Evolutionary conservation across 2,329 filamentous ascomycete species (phyloP).

Genomic region (Zymoseptoria ardabiliae): DNA sequence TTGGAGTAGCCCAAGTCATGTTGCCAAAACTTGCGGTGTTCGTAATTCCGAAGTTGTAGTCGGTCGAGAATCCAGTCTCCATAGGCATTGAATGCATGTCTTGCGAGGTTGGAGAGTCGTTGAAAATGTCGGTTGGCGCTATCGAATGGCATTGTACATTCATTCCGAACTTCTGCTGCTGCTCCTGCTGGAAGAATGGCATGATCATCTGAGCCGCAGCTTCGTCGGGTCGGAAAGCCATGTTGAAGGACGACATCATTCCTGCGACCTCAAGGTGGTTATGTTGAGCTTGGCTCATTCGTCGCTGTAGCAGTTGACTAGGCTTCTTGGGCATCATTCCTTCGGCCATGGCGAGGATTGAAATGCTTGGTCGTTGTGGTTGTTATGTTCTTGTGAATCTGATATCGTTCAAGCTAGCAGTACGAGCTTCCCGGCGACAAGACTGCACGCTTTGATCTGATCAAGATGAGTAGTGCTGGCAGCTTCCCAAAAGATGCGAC

Average conservation of each 20-base stretch:
- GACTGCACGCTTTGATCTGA: not conserved
- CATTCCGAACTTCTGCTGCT: conserved; percentile 13
- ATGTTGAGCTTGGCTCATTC: conserved; percentile 22
- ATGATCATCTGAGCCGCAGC: conserved; percentile 10
- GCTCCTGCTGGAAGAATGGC: conserved; percentile 12
- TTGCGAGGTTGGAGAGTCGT: conserved; percentile 5
- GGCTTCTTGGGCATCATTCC: conserved; percentile 11
- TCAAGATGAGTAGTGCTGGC: not conserved
- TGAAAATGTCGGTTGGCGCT: conserved; percentile 18
- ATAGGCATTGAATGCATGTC: conserved; percentile 9
- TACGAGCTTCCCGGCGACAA: not conserved
- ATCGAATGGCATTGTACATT: conserved; percentile 12
- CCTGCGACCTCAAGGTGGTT: conserved; percentile 20
- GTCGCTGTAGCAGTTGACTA: conserved; percentile 21
- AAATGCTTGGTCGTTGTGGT: not conserved
- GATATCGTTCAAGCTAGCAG: not conserved
- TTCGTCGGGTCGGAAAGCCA: conserved; percentile 22
- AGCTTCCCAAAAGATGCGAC: not conserved
- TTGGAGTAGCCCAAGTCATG: conserved; percentile 16
- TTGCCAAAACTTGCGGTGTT: conserved; percentile 18
- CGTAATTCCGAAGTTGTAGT: conserved; percentile 6
- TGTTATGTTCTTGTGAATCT: not conserved
- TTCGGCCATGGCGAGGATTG: conserved; percentile 15
- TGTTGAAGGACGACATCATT: conserved; percentile 25
- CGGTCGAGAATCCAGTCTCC: conserved; percentile 8